A percentile compares a stretch with the other conserved stretches of the same genome.
These are phyloP conservation scores for Trichosanthes cucumerina DNA, from an alignment of 306 rosid genomes.

Conservation along the genomic window DNA sequence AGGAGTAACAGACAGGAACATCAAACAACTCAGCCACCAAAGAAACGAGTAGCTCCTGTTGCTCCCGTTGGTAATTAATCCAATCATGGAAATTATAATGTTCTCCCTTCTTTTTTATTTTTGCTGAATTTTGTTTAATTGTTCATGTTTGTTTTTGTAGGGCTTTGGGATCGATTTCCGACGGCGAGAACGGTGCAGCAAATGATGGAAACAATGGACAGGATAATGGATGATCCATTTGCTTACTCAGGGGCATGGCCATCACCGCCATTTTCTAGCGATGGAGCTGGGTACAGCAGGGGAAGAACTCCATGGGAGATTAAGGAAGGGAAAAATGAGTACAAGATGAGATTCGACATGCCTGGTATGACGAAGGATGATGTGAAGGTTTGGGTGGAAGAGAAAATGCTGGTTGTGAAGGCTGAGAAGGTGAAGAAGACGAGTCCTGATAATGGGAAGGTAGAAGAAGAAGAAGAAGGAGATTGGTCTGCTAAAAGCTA, in stretches of 20 bases:
- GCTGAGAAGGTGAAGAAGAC: conserved; percentile 47
- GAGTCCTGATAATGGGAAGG: not conserved
- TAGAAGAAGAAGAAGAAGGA: conserved; percentile 14
- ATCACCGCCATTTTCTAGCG: conserved; percentile 24
- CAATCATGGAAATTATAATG: not conserved
- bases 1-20: conserved; percentile 21
- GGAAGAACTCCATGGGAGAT: conserved; percentile 91
- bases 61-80: conserved; percentile 37
- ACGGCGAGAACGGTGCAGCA: conserved; percentile 66
- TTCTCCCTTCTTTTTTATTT: not conserved
- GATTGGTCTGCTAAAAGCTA: conserved; percentile 70
- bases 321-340: conserved; percentile 50
- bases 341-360: conserved; percentile 88
- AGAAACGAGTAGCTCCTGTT: conserved; percentile 26
- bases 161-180: conserved; percentile 74
- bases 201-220: conserved; percentile 86
- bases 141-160: conserved; percentile 13
- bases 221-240: conserved; percentile 68
- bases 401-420: conserved; percentile 64
- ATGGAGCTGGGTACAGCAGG: conserved; percentile 32
- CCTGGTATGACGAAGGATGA: conserved; percentile 80
- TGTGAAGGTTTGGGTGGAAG: conserved; percentile 82
- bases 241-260: conserved; percentile 36
- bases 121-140: not conserved
- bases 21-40: conserved; percentile 26